Evolutionary conservation across 805 yeast genomes (phyloP), one percentile per base, ranked within the genome.

Genomic region (Metschnikowia anglica): DNA sequence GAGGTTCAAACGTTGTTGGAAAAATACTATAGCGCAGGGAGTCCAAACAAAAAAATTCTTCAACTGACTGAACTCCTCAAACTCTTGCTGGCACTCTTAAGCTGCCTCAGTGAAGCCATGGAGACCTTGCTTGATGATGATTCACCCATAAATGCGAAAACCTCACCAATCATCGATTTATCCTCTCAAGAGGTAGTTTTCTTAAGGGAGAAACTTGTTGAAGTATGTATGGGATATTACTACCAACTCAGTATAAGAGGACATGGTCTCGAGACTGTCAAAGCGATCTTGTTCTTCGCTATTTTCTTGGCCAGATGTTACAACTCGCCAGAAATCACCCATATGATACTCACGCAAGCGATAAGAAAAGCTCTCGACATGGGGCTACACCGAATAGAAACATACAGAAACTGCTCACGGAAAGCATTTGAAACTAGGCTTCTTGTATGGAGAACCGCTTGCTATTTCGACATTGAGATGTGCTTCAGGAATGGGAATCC

Each of bases 381-480:
- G 53, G 86, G 86, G 0, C 61, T 84, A 3, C 78, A 82, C 51
- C 61, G 80, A 41, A 60, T 59, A 4, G 83, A 78, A 39, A 54
- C 73, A 1, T 69, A 71, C 43, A 39, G 39, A 3, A 66, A 69
- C 0, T 44, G 76, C 16, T 16, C 65, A 0, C 49, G 53, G 0
- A 59, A 56, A 4, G 80, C 76, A 29, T 61, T 2, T 49, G 43
- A 43, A 7, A 55, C 58, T 3, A 65, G 77, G 30, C 56, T 74
- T 16, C 49, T 59, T 5, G 41, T 80, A 21, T 81, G 82, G 79
- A 73, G 77, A 70, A 44, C 61, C 15, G 69, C 80, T 33, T 76
- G 70, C 46, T 47, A 63, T 11, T 39, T 66, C 12, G 85, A 81
- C 52, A 63, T 68, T 41, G 74, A 71, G 18, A 37, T 62, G 8